Evolutionary conservation across 163 green algal species (phyloP), one percentile per base, ranked within the genome.

Genomic region (Chloromonas sp.): DNA sequence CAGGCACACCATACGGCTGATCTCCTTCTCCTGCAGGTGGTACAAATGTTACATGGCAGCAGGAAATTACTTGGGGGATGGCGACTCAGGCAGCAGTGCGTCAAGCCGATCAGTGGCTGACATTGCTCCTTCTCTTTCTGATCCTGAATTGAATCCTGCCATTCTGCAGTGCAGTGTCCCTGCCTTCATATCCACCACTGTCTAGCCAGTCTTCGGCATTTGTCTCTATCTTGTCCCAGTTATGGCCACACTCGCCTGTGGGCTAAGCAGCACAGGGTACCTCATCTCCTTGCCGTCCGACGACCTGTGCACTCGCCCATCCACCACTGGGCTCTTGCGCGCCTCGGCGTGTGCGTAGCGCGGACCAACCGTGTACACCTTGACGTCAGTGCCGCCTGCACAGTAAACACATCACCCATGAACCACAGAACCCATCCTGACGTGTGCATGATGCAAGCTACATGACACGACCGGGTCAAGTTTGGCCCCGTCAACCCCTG

Each of bases 261-360:
- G 95, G 60, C 85, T 95, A 0, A 98, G 93, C 79, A 98, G 92
- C 84, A 99, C 95, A 1, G 96, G 96, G 87, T 96, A 99, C 60
- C 96, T 92, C 70, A 95, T 88, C 92, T 99, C 97, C 81, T 84
- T 84, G 62, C 81, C 81, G 61, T 84, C 81, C 2, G 81, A 60
- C 1, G 81, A 62, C 5, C 81, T 62, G 66, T 84, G 81, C 62
- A 84, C 81, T 78, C 95, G 94, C 74, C 97, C 97, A 86, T 99
- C 97, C 77, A 99, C 97, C 59, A 98, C 95, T 1, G 97, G 97
- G 0, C 91, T 96, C 90, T 99, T 99, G 85, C 97, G 92, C 0
- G 97, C 97, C 93, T 99, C 97, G 0, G 95, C 97, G 89, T 99
- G 97, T 1, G 97, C 97, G 85, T 99, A 99, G 15, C 82, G 58